These are phyloP conservation scores for Saksenaea vasiformis DNA, from an alignment of 371 early-diverging fungal genomes.

Conservation along the genomic window DNA sequence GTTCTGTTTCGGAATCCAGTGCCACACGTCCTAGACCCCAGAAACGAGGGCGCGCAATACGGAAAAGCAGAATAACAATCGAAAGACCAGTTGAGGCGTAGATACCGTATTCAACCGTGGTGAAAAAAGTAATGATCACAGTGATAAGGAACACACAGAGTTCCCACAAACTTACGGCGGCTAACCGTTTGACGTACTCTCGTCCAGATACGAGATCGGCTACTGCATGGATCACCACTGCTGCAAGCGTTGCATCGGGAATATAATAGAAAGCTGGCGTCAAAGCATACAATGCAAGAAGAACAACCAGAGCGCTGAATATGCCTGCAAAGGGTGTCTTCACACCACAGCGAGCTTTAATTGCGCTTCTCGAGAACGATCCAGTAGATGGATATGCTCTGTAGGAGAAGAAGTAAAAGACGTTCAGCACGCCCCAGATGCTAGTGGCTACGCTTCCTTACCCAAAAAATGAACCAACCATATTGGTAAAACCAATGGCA, in stretches of 20 bases:
- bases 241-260: constrained; percentile 76
- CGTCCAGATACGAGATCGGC: constrained; percentile 55
- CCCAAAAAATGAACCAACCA: constrained; percentile 79
- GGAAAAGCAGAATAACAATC: constrained; percentile 54
- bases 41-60: constrained; percentile 62
- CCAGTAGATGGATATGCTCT: constrained; percentile 49
- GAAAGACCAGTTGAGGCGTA: constrained; percentile 60
- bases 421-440: no score
- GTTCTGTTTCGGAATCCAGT: constrained; percentile 3
- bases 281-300: constrained; percentile 76
- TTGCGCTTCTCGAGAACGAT: constrained; percentile 59
- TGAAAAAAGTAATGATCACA: constrained; percentile 9
- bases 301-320: constrained; percentile 72
- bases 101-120: constrained; percentile 66
- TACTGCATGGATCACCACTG: constrained; percentile 79
- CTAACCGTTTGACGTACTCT: constrained; percentile 35
- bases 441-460: constrained; percentile 10
- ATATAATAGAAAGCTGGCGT: constrained; percentile 87
- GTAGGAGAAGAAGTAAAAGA: background rate
- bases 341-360: constrained; percentile 81
- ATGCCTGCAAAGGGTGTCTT: constrained; percentile 81
- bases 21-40: constrained; percentile 28
- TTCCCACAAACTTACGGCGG: constrained; percentile 14
- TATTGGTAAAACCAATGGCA: constrained; percentile 83
- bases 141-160: constrained; percentile 6